These are phyloP conservation scores for Circinella minor DNA, from an alignment of 371 early-diverging fungal species.

Conservation along the genomic window DNA sequence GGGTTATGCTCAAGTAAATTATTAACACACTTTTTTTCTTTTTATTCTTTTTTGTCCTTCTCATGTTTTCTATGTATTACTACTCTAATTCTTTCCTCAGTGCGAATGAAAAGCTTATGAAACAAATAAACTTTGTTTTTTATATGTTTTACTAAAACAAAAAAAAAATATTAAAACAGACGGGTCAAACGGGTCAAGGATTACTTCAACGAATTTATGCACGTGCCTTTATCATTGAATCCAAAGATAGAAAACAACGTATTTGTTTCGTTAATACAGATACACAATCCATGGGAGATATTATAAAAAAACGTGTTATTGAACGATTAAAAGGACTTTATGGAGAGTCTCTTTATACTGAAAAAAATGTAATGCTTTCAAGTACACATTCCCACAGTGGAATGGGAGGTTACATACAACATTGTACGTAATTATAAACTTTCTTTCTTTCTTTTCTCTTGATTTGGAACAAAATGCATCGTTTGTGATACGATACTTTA, in stretches of 20 bases:
- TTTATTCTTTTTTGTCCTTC: too few relatives aligned
- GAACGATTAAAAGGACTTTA: constrained; percentile 27
- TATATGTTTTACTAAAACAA: too few relatives aligned
- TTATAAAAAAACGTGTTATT: constrained; percentile 42
- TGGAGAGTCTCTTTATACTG: constrained; percentile 33
- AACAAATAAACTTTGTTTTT: too few relatives aligned
- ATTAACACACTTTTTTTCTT: not conserved
- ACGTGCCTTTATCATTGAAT: constrained; percentile 58
- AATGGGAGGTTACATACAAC: constrained; percentile 52
- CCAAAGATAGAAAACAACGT: constrained; percentile 28
- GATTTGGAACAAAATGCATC: too few relatives aligned
- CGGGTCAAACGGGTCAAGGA: constrained; percentile 56
- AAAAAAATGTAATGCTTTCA: constrained; percentile 64
- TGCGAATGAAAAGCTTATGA: too few relatives aligned
- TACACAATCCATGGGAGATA: constrained; percentile 45
- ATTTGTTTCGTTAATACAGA: constrained; percentile 63
- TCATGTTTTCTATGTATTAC: too few relatives aligned
- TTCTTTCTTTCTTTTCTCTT: not conserved
- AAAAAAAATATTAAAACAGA: not conserved
- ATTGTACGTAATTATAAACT: constrained; percentile 32
- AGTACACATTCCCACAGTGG: constrained; percentile 70
- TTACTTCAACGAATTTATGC: constrained; percentile 59
- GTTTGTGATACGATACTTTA: not conserved
- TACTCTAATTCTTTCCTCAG: too few relatives aligned
- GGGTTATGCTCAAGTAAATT: constrained; percentile 58